Evolutionary conservation across 148 eudicot species (phyloP).

Genomic region (Persicaria tinctoria): DNA sequence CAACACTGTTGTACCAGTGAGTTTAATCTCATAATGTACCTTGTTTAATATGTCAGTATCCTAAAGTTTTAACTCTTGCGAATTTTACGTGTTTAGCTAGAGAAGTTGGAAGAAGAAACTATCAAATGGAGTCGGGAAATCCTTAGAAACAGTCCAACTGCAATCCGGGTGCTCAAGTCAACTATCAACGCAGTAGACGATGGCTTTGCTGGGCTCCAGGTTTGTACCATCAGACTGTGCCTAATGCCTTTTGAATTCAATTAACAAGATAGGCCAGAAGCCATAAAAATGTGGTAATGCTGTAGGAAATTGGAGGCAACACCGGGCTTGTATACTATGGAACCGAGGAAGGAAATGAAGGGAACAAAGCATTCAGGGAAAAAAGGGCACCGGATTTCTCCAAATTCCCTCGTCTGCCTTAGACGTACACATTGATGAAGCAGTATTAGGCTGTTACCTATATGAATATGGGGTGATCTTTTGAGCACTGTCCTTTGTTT

Average conservation of each 20-base stretch:
- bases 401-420: constrained; percentile 71
- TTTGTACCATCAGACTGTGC: constrained; percentile 11
- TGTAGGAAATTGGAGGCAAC: constrained; percentile 75
- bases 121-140: constrained; percentile 93
- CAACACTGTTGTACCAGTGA: constrained; percentile 91
- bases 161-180: constrained; percentile 82
- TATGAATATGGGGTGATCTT: neutral
- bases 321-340: constrained; percentile 82
- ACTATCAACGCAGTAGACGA: constrained; percentile 91
- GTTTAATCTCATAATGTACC: constrained; percentile 14
- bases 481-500: no score
- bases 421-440: neutral
- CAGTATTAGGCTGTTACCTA: neutral
- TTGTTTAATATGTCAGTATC: neutral
- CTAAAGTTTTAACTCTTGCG: neutral
- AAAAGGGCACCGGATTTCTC: constrained; percentile 73
- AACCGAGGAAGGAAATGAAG: constrained; percentile 86
- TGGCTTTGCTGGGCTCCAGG: constrained; percentile 98
- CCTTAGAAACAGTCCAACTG: constrained; percentile 84
- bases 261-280: neutral
- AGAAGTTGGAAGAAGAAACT: constrained; percentile 81
- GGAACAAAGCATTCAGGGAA: constrained; percentile 70
- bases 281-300: neutral
- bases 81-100: constrained; percentile 35
- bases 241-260: neutral